Evolutionary conservation across 495 filamentous ascomycete genomes (phyloP), one percentile per base, ranked within the genome.

Genomic region (Xylaria flabelliformis): DNA sequence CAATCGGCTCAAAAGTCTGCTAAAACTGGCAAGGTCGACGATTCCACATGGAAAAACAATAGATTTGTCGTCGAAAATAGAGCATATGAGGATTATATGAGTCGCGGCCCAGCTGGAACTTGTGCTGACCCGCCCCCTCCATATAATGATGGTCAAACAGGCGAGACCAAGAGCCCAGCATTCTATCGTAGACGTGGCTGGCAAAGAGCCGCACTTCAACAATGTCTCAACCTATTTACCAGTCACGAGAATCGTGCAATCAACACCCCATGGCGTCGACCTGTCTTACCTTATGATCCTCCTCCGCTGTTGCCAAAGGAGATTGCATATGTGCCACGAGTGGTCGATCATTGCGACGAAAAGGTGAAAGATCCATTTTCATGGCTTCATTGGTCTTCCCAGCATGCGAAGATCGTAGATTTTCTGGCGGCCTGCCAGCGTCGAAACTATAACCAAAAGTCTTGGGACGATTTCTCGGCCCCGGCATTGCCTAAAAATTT

Each of bases 151-250:
- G 29, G 44, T 12, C 21, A 59, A 41, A 44, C 15, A 36, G n/a
- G 29, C 17, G n/a, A 46, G n/a, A 36, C 61, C 13, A 71, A 64
- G 61, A 62, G 29, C 19, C 24, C 24, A 17, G 0, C 26, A 21
- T 74, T 74, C 41, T 74, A 71, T 26, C 56, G 24, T 10, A 73
- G 79, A 55, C 81, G 80, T 50, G 84, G 82, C 6, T 81, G 80
- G 73, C 78, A 80, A 24, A 78, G 84, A 46, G 82, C 81, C 5
- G 83, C 78, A 17, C 74, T 85, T 26, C 82, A 84, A 50, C 77
- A 79, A 32, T 77, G 77, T 53, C 75, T 85, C 21, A 81, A 80
- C 17, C 39, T 65, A 15, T 76, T 79, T 21, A 67, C 66, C 6
- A 76, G 34, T 66, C 65, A 69, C 13, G 71, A 80, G 63, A 72